These are phyloP conservation scores for Chytridium lagenaria DNA, from an alignment of 371 early-diverging fungal species.

Conservation along the genomic window DNA sequence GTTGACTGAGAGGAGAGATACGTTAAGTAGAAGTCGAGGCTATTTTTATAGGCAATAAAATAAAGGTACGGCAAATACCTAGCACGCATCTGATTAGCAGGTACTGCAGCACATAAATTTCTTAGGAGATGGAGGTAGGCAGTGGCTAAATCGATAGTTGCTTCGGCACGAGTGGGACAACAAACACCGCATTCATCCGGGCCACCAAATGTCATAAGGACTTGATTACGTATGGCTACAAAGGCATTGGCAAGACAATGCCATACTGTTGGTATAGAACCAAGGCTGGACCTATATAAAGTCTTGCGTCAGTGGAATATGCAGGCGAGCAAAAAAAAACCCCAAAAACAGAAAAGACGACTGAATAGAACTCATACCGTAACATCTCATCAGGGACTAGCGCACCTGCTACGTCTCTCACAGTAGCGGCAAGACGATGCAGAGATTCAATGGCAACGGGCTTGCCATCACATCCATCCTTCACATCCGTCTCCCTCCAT, in stretches of 20 bases:
- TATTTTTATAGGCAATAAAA: background rate
- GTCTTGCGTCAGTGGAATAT: too few relatives aligned
- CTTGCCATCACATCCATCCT: too few relatives aligned
- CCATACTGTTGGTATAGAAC: background rate
- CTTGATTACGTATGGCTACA: background rate
- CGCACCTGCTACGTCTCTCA: too few relatives aligned
- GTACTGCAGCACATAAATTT: slow-evolving; percentile 48
- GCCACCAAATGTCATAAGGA: background rate
- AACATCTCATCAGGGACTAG: too few relatives aligned
- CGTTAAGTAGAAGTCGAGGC: background rate
- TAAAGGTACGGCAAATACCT: too few relatives aligned
- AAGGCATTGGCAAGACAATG: background rate
- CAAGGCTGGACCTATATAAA: too few relatives aligned
- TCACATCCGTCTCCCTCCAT: too few relatives aligned
- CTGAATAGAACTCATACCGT: too few relatives aligned
- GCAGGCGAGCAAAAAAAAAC: too few relatives aligned
- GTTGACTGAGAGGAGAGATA: slow-evolving; percentile 25
- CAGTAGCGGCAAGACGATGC: too few relatives aligned
- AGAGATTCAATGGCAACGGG: too few relatives aligned
- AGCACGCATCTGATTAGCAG: slow-evolving; percentile 40
- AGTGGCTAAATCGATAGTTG: slow-evolving; percentile 21
- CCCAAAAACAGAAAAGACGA: too few relatives aligned
- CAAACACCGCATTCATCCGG: background rate
- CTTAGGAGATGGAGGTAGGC: slow-evolving; percentile 43
- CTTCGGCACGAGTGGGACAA: background rate